Percentiles rank a stretch among this genome's conserved stretches.
These are phyloP conservation scores for Moelleriella libera DNA, from an alignment of 2,329 filamentous ascomycete genomes.

Conservation along the genomic window DNA sequence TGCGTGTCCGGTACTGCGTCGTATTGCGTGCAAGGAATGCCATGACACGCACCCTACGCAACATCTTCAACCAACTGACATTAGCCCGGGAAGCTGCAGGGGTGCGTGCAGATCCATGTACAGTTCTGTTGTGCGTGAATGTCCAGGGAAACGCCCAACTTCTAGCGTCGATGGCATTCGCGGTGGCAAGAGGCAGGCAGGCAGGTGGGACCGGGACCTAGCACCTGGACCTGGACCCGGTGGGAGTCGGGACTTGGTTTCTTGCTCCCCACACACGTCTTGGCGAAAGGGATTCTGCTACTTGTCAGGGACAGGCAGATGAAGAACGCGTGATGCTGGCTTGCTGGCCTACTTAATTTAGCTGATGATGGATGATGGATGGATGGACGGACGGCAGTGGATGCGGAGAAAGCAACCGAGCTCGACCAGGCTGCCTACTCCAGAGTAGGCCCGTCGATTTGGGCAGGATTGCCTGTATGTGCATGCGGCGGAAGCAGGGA, in stretches of 20 bases:
- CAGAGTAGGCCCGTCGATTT: too few relatives aligned
- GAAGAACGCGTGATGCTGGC: background rate
- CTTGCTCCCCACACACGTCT: background rate
- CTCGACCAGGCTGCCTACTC: too few relatives aligned
- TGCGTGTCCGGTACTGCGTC: too few relatives aligned
- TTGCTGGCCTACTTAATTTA: background rate
- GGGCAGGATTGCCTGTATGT: too few relatives aligned
- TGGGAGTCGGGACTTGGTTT: too few relatives aligned
- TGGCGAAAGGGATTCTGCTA: background rate
- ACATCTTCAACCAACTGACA: background rate
- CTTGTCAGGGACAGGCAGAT: background rate
- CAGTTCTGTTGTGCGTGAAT: too few relatives aligned
- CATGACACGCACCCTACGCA: background rate
- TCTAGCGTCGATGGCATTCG: too few relatives aligned
- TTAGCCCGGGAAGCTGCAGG: background rate
- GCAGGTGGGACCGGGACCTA: background rate
- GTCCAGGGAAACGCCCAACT: background rate
- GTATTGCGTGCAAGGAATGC: too few relatives aligned
- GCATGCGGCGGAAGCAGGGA: background rate
- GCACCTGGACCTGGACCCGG: background rate
- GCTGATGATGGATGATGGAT: background rate
- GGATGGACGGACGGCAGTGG: background rate
- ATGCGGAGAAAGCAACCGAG: too few relatives aligned
- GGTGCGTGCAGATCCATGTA: background rate
- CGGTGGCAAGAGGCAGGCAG: background rate